Conservation (phyloP, 1,284 basidiomycete species). For the Trichosporon inkin region DNA sequence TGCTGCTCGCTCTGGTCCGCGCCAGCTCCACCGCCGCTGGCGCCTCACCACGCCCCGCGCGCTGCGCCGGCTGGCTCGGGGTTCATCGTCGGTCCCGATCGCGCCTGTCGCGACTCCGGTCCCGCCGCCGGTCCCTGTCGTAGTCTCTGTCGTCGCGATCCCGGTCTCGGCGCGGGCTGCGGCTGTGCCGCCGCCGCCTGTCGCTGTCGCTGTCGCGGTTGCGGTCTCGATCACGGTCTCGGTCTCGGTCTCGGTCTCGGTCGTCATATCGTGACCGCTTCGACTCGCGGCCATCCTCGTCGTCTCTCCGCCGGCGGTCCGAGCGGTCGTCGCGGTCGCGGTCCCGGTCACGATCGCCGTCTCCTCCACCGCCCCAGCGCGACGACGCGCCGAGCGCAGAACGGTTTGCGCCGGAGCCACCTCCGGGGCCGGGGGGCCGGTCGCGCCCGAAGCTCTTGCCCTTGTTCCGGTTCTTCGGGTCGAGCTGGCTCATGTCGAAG, state of each 20-base stretch:
- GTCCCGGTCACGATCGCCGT: constrained; percentile 7
- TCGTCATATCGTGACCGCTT: background rate
- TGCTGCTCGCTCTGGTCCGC: no score
- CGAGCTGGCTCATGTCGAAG: constrained; percentile 16
- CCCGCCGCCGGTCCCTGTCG: background rate
- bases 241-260: background rate
- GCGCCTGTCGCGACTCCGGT: background rate
- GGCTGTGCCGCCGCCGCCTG: constrained; percentile 5
- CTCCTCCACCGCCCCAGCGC: constrained; percentile 16
- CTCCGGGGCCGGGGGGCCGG: background rate
- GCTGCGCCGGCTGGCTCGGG: background rate
- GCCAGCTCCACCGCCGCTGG: no score
- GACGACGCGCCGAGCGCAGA: constrained; percentile 20
- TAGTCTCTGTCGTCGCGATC: background rate
- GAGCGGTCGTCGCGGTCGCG: constrained; percentile 1
- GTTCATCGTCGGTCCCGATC: background rate
- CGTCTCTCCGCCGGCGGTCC: background rate
- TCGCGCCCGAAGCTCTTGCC: constrained; percentile 9
- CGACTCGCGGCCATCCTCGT: background rate
- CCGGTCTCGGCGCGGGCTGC: constrained; percentile 7
- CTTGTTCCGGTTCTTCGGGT: constrained; percentile 1
- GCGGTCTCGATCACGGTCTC: background rate
- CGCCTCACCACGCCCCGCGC: no score
- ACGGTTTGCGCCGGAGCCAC: constrained; percentile 15
- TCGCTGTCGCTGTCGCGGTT: no score